Conservation (phyloP, 192 early-diverging fungal species). For the Funneliformis geosporum region DNA sequence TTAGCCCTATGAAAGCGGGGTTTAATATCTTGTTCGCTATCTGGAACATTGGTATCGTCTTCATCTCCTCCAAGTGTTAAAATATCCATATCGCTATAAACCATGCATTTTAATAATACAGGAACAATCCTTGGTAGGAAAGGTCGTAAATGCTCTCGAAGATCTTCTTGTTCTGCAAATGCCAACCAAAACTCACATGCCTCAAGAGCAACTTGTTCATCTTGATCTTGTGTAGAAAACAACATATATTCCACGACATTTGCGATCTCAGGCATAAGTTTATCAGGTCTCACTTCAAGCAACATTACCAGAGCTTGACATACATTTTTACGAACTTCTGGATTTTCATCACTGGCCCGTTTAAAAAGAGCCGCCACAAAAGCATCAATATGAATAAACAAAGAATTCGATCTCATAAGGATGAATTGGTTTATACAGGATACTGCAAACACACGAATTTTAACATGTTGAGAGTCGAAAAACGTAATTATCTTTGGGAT, state of each 20-base stretch:
- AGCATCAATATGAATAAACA: conserved; percentile 67
- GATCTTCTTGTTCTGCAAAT: conserved; percentile 89
- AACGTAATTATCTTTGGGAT: conserved; percentile 87
- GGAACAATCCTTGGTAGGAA: conserved; percentile 81
- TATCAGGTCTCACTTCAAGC: conserved; percentile 82
- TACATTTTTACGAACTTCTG: conserved; percentile 86
- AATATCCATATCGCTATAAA: conserved; percentile 93
- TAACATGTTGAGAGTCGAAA: conserved; percentile 73
- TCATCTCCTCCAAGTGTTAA: conserved; percentile 74
- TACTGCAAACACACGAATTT: conserved; percentile 82
- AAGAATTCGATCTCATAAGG: conserved; percentile 67
- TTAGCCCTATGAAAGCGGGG: conserved; percentile 89
- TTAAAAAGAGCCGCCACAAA: conserved; percentile 82
- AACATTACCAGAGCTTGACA: conserved; percentile 94
- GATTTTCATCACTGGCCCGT: conserved; percentile 79
- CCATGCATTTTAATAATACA: conserved; percentile 92
- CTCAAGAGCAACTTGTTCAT: conserved; percentile 90
- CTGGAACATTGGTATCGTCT: conserved; percentile 86
- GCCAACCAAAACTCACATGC: conserved; percentile 99
- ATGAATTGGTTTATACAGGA: conserved; percentile 88
- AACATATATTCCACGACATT: conserved; percentile 96
- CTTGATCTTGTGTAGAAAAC: conserved; percentile 84
- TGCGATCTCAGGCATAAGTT: conserved; percentile 82
- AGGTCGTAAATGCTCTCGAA: conserved; percentile 71
- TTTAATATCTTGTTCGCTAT: conserved; percentile 91